A percentile compares a stretch with the other conserved stretches of the same genome.
These are phyloP conservation scores for Colletotrichum cuscutae DNA, from an alignment of 2,329 filamentous ascomycete species.

Conservation along the genomic window DNA sequence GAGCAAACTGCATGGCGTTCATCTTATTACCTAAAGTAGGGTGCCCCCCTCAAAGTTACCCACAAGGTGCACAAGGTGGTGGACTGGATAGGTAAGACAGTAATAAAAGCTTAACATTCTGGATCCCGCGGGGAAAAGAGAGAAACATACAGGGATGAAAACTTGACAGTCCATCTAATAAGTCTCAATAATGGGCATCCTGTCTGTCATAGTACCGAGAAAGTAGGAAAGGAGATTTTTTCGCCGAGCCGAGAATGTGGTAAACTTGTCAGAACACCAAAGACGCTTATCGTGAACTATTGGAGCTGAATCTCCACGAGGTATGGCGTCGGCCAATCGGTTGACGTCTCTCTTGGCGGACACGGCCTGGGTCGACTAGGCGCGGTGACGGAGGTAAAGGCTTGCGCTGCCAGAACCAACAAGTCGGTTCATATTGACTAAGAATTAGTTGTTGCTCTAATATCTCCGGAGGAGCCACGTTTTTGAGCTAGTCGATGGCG, in stretches of 20 bases:
- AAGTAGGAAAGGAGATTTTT: not conserved
- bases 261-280: not conserved
- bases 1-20: not conserved
- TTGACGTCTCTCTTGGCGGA: not conserved
- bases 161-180: not conserved
- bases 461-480: not conserved
- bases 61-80: not conserved
- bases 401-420: not conserved
- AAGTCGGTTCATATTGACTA: not conserved
- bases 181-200: not conserved
- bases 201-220: too few species aligned
- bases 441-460: not conserved
- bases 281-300: not conserved
- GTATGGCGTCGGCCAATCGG: not conserved
- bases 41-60: not conserved
- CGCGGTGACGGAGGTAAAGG: not conserved
- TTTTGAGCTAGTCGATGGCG: not conserved
- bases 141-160: not conserved
- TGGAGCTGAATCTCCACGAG: not conserved
- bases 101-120: not conserved
- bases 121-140: too few species aligned
- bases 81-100: not conserved
- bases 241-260: not conserved
- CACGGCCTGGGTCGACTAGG: not conserved
- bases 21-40: not conserved